phyloP scores from a whole-genome alignment of 139 green algal genomes.

The Coelastrella sp. region DNA sequence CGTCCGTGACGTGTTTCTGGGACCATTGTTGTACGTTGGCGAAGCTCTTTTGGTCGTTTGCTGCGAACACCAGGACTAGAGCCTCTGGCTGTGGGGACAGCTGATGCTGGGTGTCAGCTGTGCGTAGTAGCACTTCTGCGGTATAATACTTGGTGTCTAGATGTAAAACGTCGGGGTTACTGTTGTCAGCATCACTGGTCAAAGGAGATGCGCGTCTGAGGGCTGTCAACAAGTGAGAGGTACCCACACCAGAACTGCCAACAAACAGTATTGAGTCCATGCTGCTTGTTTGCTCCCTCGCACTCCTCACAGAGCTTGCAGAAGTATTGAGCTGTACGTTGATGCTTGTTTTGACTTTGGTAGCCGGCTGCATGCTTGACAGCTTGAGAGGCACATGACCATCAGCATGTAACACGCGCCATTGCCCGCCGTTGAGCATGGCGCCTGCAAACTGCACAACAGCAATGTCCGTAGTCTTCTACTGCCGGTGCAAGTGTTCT shows the following conservation, averaged over 20 bases:
- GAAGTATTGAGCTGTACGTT: not conserved
- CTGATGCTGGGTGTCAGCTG: not conserved
- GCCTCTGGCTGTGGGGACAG: slow-evolving; percentile 24
- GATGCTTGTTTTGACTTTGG: not conserved
- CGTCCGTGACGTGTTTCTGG: not conserved
- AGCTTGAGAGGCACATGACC: not conserved
- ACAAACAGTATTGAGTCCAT: slow-evolving; percentile 7
- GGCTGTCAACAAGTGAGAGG: not conserved
- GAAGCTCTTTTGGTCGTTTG: not conserved
- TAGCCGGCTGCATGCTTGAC: not conserved
- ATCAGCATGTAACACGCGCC: not conserved
- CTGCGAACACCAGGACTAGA: slow-evolving; percentile 55
- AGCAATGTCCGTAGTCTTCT: not conserved
- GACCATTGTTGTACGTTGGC: not conserved
- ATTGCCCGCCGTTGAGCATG: not conserved
- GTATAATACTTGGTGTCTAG: slow-evolving; percentile 48
- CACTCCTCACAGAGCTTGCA: not conserved
- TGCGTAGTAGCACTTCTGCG: not conserved
- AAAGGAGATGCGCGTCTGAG: not conserved
- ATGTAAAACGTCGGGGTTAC: not conserved
- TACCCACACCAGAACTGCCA: not conserved
- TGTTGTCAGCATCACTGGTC: not conserved
- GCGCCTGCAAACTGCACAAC: not conserved
- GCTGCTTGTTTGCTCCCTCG: not conserved
- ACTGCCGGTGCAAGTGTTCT: not conserved